phyloP scores from a whole-genome alignment of 805 yeast species.

The Grigorovia yakushimaensis region DNA sequence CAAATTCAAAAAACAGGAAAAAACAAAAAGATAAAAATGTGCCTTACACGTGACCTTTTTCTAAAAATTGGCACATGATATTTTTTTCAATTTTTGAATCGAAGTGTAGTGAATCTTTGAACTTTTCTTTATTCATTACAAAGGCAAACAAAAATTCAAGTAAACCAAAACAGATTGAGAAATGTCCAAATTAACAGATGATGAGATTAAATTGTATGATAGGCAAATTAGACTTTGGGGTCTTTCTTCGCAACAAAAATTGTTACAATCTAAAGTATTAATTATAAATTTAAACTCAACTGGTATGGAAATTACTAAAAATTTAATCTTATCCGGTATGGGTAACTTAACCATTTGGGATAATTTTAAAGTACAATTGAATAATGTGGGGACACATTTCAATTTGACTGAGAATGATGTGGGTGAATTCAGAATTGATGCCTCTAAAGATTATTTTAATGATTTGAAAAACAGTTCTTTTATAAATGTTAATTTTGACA shows the following conservation, averaged over 20 bases:
- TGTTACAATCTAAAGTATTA: constrained; percentile 63
- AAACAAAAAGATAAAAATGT: no score
- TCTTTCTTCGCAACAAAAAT: constrained; percentile 71
- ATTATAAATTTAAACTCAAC: constrained; percentile 66
- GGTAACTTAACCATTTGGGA: constrained; percentile 71
- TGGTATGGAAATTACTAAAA: constrained; percentile 76
- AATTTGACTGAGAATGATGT: constrained; percentile 48
- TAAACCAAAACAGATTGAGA: neutral
- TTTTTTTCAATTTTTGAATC: no score
- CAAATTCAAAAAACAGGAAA: no score
- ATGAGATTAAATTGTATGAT: constrained; percentile 86
- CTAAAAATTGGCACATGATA: no score
- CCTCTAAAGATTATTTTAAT: constrained; percentile 45
- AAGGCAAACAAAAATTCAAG: no score
- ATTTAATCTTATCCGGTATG: constrained; percentile 79
- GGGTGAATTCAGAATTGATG: constrained; percentile 47
- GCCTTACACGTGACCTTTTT: no score
- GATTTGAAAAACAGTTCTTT: constrained; percentile 53
- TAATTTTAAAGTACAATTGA: constrained; percentile 39
- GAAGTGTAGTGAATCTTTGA: no score
- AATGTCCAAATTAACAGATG: constrained; percentile 31
- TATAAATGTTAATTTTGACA: neutral
- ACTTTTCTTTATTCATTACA: no score
- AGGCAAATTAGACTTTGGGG: constrained; percentile 97
- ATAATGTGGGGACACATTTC: constrained; percentile 67